Evolutionary conservation across 179 eudicot genomes (phyloP), one percentile per base, ranked within the genome.

Genomic region (Beta corolliflora): DNA sequence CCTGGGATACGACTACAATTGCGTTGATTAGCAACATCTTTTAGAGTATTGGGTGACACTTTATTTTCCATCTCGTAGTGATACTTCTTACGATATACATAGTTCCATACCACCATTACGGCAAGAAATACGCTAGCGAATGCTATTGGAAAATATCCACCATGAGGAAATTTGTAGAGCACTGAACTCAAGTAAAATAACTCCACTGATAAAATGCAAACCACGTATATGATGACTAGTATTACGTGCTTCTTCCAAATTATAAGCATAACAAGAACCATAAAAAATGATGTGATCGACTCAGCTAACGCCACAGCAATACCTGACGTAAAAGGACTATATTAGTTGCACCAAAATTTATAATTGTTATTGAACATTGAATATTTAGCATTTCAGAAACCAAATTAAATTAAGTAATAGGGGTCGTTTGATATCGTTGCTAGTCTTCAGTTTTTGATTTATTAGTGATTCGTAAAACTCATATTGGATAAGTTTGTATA

Each of bases 251-350:
- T 90, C 77, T 93, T 93, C 96, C 97, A 93, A 58, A 92, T 89
- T 71, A 91, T 52, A 9, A 92, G 79, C 93, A 93, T 91, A 52
- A 93, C 82, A 2, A 93, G 77, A 1, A 91, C 83, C 70, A 93
- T 80, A 53, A 91, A 90, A 4, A 80, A 55, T 0, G 98, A 94
- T 36, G 98, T 93, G 9, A 94, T 86, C 0, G 89, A 82, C 97
- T 91, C 93, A 25, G 93, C 98, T 82, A 91, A 89, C 56, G 91
- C 93, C 82, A 93, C 97, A 3, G 97, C 94, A 31, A 93, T 93
- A 23, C 98, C 98, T 94, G 84, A 63, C 84, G 19, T 13, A 66
- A 4, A 36, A 12, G 13, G 18, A 9, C 29, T 25, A 25, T 25
- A 1, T 25, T 25, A 25, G 29, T 25, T 25, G 0, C 29, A 25